A percentile compares a stretch with the other conserved stretches of the same genome.
Conservation (phyloP, 257 asterid species). For the Haberlea rhodopensis region DNA sequence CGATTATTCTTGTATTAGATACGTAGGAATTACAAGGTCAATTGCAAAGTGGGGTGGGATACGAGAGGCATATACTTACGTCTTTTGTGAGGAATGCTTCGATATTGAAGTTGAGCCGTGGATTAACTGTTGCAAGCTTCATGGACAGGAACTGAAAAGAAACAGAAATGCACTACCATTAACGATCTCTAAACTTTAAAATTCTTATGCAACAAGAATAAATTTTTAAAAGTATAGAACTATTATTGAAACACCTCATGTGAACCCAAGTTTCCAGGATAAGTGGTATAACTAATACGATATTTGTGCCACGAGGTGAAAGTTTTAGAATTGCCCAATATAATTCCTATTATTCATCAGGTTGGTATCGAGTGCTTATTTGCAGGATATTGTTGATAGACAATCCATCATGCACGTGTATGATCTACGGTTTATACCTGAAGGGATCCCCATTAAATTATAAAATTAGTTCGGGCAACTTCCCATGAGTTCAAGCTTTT, state of each 20-base stretch:
- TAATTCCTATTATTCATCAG: no score
- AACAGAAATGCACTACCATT: slow-evolving; percentile 14
- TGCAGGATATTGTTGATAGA: neutral
- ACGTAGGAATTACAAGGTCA: neutral
- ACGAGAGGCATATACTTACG: slow-evolving; percentile 46
- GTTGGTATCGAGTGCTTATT: no score
- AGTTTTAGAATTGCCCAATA: no score
- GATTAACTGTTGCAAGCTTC: slow-evolving; percentile 97
- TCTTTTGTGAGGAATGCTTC: slow-evolving; percentile 78
- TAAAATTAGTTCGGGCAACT: neutral
- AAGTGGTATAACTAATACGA: no score
- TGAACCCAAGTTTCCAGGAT: no score
- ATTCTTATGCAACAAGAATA: neutral
- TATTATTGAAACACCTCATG: neutral
- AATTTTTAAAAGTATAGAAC: neutral
- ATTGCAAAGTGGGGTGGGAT: neutral
- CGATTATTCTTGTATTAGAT: no score
- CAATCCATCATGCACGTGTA: neutral
- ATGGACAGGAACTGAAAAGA: slow-evolving; percentile 79
- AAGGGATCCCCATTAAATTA: neutral
- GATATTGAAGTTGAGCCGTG: slow-evolving; percentile 61
- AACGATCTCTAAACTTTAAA: neutral
- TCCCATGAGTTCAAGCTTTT: neutral
- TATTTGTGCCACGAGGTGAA: no score
- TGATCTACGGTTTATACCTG: neutral